Base-by-base conservation (phyloP, 345 rosid species). In the Camelina laxa region DNA sequence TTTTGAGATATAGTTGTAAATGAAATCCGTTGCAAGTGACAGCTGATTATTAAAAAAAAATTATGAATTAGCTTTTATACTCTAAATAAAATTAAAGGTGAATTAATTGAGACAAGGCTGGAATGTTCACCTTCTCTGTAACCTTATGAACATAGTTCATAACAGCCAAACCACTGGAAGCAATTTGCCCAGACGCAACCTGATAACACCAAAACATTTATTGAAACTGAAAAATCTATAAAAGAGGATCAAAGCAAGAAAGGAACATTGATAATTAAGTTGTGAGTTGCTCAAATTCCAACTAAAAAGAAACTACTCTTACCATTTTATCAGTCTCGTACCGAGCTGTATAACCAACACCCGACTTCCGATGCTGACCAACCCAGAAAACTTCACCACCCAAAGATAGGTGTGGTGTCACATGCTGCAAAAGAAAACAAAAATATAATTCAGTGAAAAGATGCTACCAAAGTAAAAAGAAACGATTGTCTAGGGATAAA, bases 131-230 rank as follows among this genome's bases (percentile, higher is more conserved):
- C 95, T 87, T 91, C 69, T 94, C 93, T 30, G 95, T 82, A 60
- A 89, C 73, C 84, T 91, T 94, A 81, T 94, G 98, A 77, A 94
- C 93, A 78, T 94, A 91, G 84, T 97, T 87, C 82, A 91, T 73
- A 53, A 87, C 82, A 73, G 87, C 85, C 86, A 90, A 64, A 45
- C 96, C 98, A 56, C 89, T 90, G 83, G 91, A 87, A 67, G 89
- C 87, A 86, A 87, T 87, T 84, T 94, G 95, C 48, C 88, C 97
- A 5, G 93, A 84, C 12, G 91, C 89, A 72, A 94, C 82, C 97
- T 94, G 41, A 50, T 41, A 19, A 21, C 36, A 4, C 45, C 2
- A 31, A 9, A 14, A 36, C 24, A 21, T 11, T 14, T 17, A 27
- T 16, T 2, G 33, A 22, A 22, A 19, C 10, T 9, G 0, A 20